Evolutionary conservation across 177 flowering plant genomes (phyloP), one percentile per base, ranked within the genome.

Genomic region (Vitis hybrid): DNA sequence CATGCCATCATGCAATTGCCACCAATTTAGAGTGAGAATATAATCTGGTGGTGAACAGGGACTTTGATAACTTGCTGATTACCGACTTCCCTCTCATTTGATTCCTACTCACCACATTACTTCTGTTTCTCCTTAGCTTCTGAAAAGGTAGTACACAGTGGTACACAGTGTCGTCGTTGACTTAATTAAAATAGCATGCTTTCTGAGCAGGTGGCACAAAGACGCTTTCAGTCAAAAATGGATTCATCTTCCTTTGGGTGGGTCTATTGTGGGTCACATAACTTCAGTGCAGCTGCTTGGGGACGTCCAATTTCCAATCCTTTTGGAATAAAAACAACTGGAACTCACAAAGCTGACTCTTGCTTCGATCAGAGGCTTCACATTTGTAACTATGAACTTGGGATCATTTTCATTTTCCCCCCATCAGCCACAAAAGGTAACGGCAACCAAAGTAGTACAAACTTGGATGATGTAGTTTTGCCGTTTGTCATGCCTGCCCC

Each of bases 211-310:
- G 98, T 94, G 63, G 97, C 91, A 49, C 79, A 85, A 70, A 88
- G 97, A 75, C 90, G 96, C 63, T 94, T 92, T 74, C 72, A 78
- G 68, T 84, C 89, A 3, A 84, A 75, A 71, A 74, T 66, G n/a
- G 80, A 75, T 64, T 63, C 78, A 69, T 78, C 88, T 35, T 83
- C 97, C 15, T 84, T 81, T 76, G 98, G 98, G 27, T 94, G 98
- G 98, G 88, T 94, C 61, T 92, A 91, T 74, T 84, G 88, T 83
- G 98, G 98, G 13, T 94, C 98, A 24, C 98, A 94, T 77, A 94
- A 94, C 76, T 87, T 94, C 77, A 94, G 98, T 71, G 86, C 92
- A 62, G 96, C 98, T 74, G 98, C 98, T 35, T 94, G 98, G 97
- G 97, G 96, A 52, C 82, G 84, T 52, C 85, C 80, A 13, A 61